phyloP scores from a whole-genome alignment of 176 grass and related monocot species.

The Otatea glauca region DNA sequence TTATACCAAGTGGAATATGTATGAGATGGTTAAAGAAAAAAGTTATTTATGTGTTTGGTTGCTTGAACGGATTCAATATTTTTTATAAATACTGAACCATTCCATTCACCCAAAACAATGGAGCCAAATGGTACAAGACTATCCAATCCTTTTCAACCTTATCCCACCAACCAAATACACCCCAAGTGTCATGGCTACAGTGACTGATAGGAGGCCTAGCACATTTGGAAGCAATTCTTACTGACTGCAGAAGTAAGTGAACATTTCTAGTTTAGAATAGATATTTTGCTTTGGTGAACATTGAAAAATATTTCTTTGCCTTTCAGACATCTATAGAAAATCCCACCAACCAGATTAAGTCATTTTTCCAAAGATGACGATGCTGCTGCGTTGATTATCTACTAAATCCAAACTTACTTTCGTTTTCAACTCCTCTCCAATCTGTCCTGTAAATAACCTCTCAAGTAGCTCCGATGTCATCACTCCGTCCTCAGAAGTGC shows the following conservation, averaged over 20 bases:
- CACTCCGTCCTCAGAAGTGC: constrained; percentile 61
- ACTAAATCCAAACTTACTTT: constrained; percentile 36
- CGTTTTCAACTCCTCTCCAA: constrained; percentile 2
- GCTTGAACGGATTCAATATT: too few species aligned
- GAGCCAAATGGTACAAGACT: too few species aligned
- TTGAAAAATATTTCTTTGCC: neutral
- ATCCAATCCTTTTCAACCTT: too few species aligned
- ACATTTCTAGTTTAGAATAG: neutral
- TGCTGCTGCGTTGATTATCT: too few species aligned
- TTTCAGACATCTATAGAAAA: neutral
- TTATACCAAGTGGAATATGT: too few species aligned
- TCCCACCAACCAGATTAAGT: neutral
- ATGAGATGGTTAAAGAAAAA: too few species aligned
- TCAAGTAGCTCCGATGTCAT: constrained; percentile 88
- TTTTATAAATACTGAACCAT: too few species aligned
- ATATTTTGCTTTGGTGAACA: neutral
- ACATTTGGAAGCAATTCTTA: neutral
- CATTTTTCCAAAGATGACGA: too few species aligned
- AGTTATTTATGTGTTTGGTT: too few species aligned
- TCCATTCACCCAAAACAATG: too few species aligned
- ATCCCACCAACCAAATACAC: too few species aligned
- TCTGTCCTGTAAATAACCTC: constrained; percentile 55
- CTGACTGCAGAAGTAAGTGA: neutral
- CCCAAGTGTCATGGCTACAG: neutral
- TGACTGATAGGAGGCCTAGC: neutral